Evolutionary conservation across 306 rosid genomes (phyloP), one percentile per base, ranked within the genome.

Genomic region (Betula pendula): DNA sequence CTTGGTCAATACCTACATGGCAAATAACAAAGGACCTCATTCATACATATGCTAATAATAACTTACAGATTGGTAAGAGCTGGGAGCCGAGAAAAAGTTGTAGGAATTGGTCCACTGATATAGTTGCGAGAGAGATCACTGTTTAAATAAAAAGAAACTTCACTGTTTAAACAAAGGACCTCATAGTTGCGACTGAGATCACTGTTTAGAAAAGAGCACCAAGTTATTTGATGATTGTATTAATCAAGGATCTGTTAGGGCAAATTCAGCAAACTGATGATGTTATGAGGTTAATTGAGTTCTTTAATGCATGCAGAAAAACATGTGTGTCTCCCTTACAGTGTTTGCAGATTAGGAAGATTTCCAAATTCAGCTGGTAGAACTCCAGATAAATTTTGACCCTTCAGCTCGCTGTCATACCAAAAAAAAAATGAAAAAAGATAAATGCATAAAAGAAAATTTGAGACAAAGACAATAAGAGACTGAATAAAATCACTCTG

Each of bases 51-150:
- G 71, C 35, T 51, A 66, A 48, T 3, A 35, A 59, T 53, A 59
- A 75, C 95, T 89, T 77, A 92, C 95, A 92, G 49, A 22, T 0
- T 70, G 22, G 17, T 75, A 73, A 92, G 82, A 6, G 91, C n/a
- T n/a, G 91, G 83, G 4, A 81, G 75, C 55, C 70, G n/a, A n/a
- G 82, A 84, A 73, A n/a, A 81, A 84, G 74, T 83, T 42, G 66
- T 59, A 25, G 93, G 95, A 42, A 92, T 85, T 68, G 93, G 63
- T 75, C 97, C 97, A 56, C n/a, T n/a, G n/a, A n/a, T n/a, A n/a
- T n/a, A n/a, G n/a, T n/a, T n/a, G n/a, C n/a, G n/a, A n/a, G n/a
- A n/a, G n/a, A n/a, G n/a, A n/a, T n/a, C n/a, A n/a, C n/a, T n/a
- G n/a, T n/a, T n/a, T n/a, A n/a, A n/a, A 9, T 45, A 45, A 22